Percentiles rank a stretch among this genome's conserved stretches.
phyloP scores from a whole-genome alignment of 2,329 filamentous ascomycete species.

The Berkeleyomyces rouxiae region DNA sequence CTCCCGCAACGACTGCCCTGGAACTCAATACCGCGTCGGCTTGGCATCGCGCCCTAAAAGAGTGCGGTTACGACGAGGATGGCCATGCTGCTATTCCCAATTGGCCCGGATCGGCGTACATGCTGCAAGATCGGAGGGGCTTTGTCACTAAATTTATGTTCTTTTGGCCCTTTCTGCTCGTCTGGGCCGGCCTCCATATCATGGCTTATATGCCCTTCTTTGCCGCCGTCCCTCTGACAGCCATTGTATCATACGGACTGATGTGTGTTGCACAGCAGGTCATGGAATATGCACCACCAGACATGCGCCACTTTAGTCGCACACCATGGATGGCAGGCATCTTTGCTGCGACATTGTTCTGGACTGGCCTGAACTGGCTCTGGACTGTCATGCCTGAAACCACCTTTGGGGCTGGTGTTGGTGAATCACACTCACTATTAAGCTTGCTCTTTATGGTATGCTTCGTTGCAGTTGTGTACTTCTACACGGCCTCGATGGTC shows the following conservation, averaged over 20 bases:
- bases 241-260: slow-evolving; percentile 49
- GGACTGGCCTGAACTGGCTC: slow-evolving; percentile 61
- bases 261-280: slow-evolving; percentile 66
- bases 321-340: slow-evolving; percentile 91
- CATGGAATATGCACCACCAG: slow-evolving; percentile 64
- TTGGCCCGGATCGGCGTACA: slow-evolving; percentile 55
- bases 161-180: slow-evolving; percentile 65
- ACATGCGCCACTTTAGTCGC: slow-evolving; percentile 80
- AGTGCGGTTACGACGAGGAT: slow-evolving; percentile 69
- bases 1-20: slow-evolving; percentile 64
- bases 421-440: slow-evolving; percentile 42
- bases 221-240: slow-evolving; percentile 54
- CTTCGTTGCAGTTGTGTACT: slow-evolving; percentile 57
- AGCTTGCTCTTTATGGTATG: slow-evolving; percentile 59
- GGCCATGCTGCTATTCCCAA: slow-evolving; percentile 52
- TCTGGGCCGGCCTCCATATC: slow-evolving; percentile 55
- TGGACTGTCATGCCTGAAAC: slow-evolving; percentile 46
- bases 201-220: slow-evolving; percentile 60
- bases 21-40: slow-evolving; percentile 76
- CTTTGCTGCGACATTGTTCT: slow-evolving; percentile 74
- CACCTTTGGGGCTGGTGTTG: slow-evolving; percentile 27
- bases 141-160: slow-evolving; percentile 82
- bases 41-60: slow-evolving; percentile 68
- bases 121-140: slow-evolving; percentile 58
- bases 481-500: slow-evolving; percentile 73